Evolutionary conservation across 495 filamentous ascomycete species (phyloP).

Genomic region (Xylaria bambusicola): DNA sequence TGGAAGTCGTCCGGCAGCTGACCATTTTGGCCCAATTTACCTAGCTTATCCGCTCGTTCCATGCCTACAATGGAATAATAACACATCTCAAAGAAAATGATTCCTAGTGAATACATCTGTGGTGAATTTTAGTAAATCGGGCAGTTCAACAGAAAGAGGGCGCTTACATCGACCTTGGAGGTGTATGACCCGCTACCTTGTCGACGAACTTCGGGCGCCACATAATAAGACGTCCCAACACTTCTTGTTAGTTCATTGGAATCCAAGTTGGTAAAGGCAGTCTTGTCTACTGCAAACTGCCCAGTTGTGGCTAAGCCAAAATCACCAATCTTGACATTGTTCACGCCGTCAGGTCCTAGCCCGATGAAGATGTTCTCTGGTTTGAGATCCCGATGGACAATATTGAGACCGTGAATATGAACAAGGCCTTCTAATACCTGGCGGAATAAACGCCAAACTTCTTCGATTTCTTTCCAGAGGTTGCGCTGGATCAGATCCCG

Average conservation of each 20-base stretch:
- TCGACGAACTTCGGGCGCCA: constrained; percentile 84
- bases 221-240: constrained; percentile 92
- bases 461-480: constrained; percentile 68
- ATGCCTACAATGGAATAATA: constrained; percentile 78
- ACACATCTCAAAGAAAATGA: constrained; percentile 99
- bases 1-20: constrained; percentile 74
- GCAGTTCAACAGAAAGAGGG: not conserved
- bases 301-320: constrained; percentile 93
- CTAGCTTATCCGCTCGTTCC: constrained; percentile 80
- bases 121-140: constrained; percentile 17
- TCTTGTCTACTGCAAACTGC: constrained; percentile 68
- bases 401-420: constrained; percentile 87
- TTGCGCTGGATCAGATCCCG: constrained; percentile 85
- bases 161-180: constrained; percentile 84
- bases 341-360: constrained; percentile 63
- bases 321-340: constrained; percentile 92
- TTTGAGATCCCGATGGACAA: constrained; percentile 97
- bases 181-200: constrained; percentile 77
- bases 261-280: constrained; percentile 58
- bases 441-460: constrained; percentile 86
- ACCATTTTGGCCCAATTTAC: constrained; percentile 66
- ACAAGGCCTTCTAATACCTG: constrained; percentile 89
- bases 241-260: constrained; percentile 69
- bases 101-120: constrained; percentile 92
- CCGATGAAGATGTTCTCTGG: constrained; percentile 95